phyloP scores from a whole-genome alignment of 495 filamentous ascomycete genomes.

The Penicillium daleae region DNA sequence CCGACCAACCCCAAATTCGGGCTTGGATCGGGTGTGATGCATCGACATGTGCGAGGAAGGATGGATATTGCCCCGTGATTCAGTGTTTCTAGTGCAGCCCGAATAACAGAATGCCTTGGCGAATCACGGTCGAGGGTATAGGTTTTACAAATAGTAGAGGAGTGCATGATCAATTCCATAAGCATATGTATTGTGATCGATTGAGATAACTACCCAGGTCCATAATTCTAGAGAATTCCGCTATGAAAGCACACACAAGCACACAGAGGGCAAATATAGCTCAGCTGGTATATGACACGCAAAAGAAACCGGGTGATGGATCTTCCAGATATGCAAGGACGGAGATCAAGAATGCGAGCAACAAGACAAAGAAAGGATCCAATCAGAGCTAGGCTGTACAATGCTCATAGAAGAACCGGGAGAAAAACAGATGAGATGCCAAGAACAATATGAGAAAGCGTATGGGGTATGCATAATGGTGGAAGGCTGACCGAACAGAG shows the following conservation, averaged over 20 bases:
- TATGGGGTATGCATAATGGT: conserved; percentile 20
- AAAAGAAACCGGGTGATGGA: background rate
- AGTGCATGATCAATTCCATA: background rate
- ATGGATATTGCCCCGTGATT: background rate
- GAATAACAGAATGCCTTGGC: background rate
- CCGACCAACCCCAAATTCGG: conserved; percentile 1
- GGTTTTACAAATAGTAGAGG: background rate
- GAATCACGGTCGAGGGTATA: background rate
- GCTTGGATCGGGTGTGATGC: background rate
- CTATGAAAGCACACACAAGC: background rate
- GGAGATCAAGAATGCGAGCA: conserved; percentile 13
- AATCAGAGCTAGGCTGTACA: conserved; percentile 31
- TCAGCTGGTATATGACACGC: conserved; percentile 26
- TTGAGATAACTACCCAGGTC: background rate
- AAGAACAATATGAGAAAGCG: conserved; percentile 2
- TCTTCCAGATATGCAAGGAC: conserved; percentile 24
- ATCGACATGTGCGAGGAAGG: background rate
- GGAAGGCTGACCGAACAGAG: background rate
- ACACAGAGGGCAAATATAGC: conserved; percentile 11
- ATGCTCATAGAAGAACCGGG: conserved; percentile 19
- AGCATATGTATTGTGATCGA: background rate
- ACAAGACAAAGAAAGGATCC: conserved; percentile 6
- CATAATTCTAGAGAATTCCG: conserved; percentile 1
- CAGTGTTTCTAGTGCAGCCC: background rate
- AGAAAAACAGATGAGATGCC: conserved; percentile 12